A percentile compares a stretch with the other conserved stretches of the same genome.
phyloP scores from a whole-genome alignment of 768 basidiomycete species.

The Boletus barrowsii region DNA sequence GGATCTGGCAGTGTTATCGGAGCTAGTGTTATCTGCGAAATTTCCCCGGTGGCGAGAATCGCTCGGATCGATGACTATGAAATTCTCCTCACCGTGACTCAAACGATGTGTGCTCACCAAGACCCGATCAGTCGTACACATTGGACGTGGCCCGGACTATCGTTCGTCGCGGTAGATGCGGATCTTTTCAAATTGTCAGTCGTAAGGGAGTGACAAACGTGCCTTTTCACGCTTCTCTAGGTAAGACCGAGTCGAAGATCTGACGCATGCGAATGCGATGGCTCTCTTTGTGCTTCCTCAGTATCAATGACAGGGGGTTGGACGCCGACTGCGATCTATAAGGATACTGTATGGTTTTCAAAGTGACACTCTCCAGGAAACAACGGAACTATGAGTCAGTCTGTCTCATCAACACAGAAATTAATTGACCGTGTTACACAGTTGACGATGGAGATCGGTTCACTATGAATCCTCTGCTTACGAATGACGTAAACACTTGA shows the following conservation, averaged over 20 bases:
- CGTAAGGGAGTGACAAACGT: neutral
- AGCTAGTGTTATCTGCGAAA: too few relatives aligned
- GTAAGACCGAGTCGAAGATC: conserved; percentile 4
- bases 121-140: neutral
- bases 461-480: neutral
- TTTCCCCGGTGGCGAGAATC: neutral
- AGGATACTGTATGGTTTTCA: neutral
- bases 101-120: neutral
- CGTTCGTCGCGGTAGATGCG: conserved; percentile 2
- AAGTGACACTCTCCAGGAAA: conserved; percentile 1
- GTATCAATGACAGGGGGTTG: conserved; percentile 5
- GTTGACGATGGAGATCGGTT: conserved; percentile 3
- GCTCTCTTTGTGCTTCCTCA: conserved; percentile 2
- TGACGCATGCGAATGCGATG: conserved; percentile 5
- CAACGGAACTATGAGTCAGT: conserved; percentile 1
- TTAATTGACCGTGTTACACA: neutral
- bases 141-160: neutral
- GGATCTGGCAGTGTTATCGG: too few relatives aligned
- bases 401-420: neutral
- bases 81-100: neutral
- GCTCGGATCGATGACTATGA: neutral
- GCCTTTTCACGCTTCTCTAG: neutral
- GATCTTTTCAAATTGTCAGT: conserved; percentile 10
- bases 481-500: neutral
- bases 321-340: conserved; percentile 2